phyloP scores from a whole-genome alignment of 129 eudicot genomes.

The Chrysanthemum makinoi region DNA sequence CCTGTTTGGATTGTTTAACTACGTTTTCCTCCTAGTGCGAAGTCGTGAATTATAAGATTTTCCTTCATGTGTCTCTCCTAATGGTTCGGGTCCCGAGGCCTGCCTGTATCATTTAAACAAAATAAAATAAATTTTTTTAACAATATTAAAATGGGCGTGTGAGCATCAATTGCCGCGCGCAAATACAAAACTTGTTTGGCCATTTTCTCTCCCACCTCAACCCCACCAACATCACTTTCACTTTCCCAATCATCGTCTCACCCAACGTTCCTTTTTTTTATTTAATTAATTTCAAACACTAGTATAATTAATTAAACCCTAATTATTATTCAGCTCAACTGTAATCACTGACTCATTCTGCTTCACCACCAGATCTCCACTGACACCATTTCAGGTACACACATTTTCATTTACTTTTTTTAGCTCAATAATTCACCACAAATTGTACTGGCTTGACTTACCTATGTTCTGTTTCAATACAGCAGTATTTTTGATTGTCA shows the following conservation, averaged over 20 bases:
- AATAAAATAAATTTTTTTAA: too few relatives aligned
- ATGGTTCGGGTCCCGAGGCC: too few relatives aligned
- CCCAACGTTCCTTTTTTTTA: conserved; percentile 1
- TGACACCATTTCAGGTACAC: conserved; percentile 21
- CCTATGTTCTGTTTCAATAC: too few relatives aligned
- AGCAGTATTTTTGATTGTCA: too few relatives aligned
- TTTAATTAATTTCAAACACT: neutral
- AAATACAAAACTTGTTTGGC: conserved; percentile 23
- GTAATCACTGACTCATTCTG: conserved; percentile 12
- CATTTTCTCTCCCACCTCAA: conserved; percentile 17
- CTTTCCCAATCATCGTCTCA: conserved; percentile 30
- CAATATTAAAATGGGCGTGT: neutral
- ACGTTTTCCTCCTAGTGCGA: too few relatives aligned
- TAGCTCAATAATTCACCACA: too few relatives aligned
- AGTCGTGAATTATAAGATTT: too few relatives aligned
- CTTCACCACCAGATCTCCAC: conserved; percentile 29
- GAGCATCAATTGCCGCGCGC: conserved; percentile 26
- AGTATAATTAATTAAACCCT: conserved; percentile 16
- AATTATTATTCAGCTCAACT: conserved; percentile 21
- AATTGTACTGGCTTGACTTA: too few relatives aligned
- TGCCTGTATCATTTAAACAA: too few relatives aligned
- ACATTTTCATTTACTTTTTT: conserved; percentile 19
- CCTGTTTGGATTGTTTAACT: too few relatives aligned
- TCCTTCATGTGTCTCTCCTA: too few relatives aligned
- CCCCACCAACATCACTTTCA: conserved; percentile 20